Conservation (phyloP, 2,329 filamentous ascomycete species). For the Fusarium cyanostomum region DNA sequence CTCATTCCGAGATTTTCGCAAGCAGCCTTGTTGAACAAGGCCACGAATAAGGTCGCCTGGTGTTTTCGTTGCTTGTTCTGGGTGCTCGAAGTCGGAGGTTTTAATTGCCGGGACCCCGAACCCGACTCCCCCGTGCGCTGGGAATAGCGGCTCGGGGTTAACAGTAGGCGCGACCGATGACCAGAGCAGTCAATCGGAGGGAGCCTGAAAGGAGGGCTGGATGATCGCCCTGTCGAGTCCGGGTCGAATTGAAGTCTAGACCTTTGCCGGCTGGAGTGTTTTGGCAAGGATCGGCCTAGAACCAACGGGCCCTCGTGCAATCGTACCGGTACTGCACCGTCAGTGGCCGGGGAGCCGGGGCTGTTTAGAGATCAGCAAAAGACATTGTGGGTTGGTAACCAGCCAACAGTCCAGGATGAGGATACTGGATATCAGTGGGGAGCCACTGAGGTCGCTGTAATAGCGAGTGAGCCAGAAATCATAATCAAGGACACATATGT, state of each 20-base stretch:
- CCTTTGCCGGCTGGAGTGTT: conserved; percentile 13
- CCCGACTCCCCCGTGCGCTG: conserved; percentile 18
- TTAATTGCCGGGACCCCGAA: conserved; percentile 15
- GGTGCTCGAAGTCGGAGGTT: conserved; percentile 11
- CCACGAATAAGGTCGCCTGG: not conserved
- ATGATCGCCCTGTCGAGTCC: conserved; percentile 3
- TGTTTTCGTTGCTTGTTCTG: not conserved
- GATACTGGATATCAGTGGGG: not conserved
- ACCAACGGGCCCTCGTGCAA: conserved; percentile 12
- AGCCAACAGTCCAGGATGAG: not conserved
- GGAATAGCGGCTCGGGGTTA: conserved; percentile 26
- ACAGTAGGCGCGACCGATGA: not conserved
- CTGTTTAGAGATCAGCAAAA: conserved; percentile 4
- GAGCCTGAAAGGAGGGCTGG: conserved; percentile 1
- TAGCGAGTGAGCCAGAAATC: too few relatives aligned
- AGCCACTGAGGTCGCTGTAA: not conserved
- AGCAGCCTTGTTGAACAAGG: too few relatives aligned
- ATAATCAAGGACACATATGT: not conserved
- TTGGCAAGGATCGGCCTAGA: conserved; percentile 25
- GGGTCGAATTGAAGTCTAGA: conserved; percentile 32
- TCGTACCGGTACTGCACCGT: conserved; percentile 20
- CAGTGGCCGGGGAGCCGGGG: conserved; percentile 2
- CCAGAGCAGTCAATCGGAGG: conserved; percentile 4
- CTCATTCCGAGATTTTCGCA: too few relatives aligned
- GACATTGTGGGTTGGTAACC: not conserved